Percentiles rank a stretch among this genome's conserved stretches.
Evolutionary conservation across 768 basidiomycete species (phyloP).

Genomic region (Suillus alpinus): DNA sequence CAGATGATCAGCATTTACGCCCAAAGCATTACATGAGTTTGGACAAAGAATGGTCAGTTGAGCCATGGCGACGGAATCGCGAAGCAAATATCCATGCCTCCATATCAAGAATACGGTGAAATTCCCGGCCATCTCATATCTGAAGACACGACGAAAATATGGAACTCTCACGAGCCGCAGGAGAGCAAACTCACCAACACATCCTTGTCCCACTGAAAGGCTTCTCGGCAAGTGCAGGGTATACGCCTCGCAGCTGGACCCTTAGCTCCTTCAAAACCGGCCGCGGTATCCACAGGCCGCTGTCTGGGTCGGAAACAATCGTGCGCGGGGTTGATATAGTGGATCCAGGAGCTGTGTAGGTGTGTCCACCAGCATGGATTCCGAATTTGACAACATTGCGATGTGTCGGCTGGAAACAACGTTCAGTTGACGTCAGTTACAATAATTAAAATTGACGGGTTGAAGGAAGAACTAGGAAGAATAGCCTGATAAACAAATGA

Average conservation of each 20-base stretch:
- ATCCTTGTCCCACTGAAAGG: slow-evolving; percentile 72
- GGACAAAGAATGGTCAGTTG: background rate
- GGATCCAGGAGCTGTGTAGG: slow-evolving; percentile 30
- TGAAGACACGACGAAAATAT: background rate
- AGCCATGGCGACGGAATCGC: background rate
- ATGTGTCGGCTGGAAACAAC: slow-evolving; percentile 55
- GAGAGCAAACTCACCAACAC: slow-evolving; percentile 67
- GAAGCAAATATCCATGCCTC: background rate
- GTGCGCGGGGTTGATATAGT: slow-evolving; percentile 77
- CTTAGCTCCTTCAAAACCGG: slow-evolving; percentile 50
- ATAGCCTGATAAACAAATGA: background rate
- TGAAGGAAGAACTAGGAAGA: background rate
- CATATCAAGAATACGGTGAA: background rate
- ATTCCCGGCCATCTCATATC: background rate
- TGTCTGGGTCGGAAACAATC: slow-evolving; percentile 53
- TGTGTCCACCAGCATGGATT: slow-evolving; percentile 74
- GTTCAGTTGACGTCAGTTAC: background rate
- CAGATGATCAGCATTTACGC: background rate
- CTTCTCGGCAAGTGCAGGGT: slow-evolving; percentile 75
- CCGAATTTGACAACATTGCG: slow-evolving; percentile 74
- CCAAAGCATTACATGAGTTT: background rate
- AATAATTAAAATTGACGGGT: background rate
- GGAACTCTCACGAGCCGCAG: background rate
- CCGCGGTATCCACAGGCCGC: slow-evolving; percentile 66
- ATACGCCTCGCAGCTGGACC: slow-evolving; percentile 50